Conservation (phyloP, 495 filamentous ascomycete species). For the Tuber microsphaerosporum region DNA sequence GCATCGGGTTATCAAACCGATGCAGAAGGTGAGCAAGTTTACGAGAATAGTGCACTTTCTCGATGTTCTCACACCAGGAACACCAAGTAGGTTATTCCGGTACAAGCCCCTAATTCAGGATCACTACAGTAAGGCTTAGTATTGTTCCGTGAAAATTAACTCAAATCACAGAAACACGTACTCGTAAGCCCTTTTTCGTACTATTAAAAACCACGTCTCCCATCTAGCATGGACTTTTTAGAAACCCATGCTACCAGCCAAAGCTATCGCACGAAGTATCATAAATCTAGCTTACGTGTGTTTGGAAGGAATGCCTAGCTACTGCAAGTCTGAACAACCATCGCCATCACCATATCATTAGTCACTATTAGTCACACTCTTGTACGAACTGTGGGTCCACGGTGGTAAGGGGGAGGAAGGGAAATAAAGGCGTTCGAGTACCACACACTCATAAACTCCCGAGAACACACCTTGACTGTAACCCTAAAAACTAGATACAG, state of each 20-base stretch:
- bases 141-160: slow-evolving; percentile 9
- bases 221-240: slow-evolving; percentile 38
- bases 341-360: not conserved
- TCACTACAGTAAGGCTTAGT: slow-evolving; percentile 44
- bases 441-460: slow-evolving; percentile 47
- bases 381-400: not conserved
- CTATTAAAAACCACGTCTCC: slow-evolving; percentile 47
- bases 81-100: slow-evolving; percentile 68
- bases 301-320: slow-evolving; percentile 46
- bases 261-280: not conserved
- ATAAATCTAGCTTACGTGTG: slow-evolving; percentile 30
- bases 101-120: slow-evolving; percentile 74
- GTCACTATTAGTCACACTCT: not conserved
- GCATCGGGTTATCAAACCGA: slow-evolving; percentile 70
- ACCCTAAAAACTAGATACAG: slow-evolving; percentile 44
- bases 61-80: slow-evolving; percentile 65
- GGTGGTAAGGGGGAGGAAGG: not conserved
- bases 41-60: slow-evolving; percentile 69
- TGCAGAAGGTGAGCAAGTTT: slow-evolving; percentile 62
- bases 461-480: slow-evolving; percentile 80
- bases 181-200: slow-evolving; percentile 43
- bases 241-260: slow-evolving; percentile 14
- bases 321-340: slow-evolving; percentile 13
- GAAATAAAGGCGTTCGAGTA: not conserved
- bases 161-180: slow-evolving; percentile 3